Evolutionary conservation across 352 stramenopile genomes (phyloP), one percentile per base, ranked within the genome.

Genomic region (Ophiocytium majus): DNA sequence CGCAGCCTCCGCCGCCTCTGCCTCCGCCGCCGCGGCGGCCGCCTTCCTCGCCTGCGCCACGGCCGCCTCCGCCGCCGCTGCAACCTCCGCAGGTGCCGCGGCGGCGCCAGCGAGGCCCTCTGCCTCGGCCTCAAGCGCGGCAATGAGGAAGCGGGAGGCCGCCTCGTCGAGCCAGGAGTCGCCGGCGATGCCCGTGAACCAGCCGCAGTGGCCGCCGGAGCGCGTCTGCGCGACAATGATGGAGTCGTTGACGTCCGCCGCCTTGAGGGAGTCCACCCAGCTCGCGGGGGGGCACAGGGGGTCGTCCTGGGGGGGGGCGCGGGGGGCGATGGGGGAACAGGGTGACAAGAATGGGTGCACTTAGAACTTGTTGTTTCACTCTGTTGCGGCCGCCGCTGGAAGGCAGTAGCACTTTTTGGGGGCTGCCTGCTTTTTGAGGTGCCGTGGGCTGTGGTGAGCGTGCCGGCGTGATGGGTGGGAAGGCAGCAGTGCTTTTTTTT

Each of bases 151-250:
- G 64, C 34, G 64, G 5, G 31, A 76, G 5, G 34, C 64, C 5
- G 34, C 82, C 83, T 82, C 36, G 19, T 84, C 83, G 5, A 87
- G 83, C 83, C 83, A 87, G 71, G 79, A 85, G 10, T 74, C 80
- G 17, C 50, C 76, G 23, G 36, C 78, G 0, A 87, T 43, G 1
- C 78, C 83, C 14, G 79, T 43, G 37, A 87, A 87, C 83, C 83
- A 87, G 63, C 83, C 83, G 57, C 83, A 87, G 79, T 87, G 83
- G 10, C 83, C 83, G 17, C 83, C 83, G 32, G 63, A 63, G 34
- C 83, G 57, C 35, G 83, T 87, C 28, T 82, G 82, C 49, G 83
- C 83, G 31, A 85, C 83, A 32, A 87, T 81, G 37, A 87, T 83
- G 31, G 37, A 66, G 1, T 75, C 63, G 79, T 81, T 87, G 78